Evolutionary conservation across 2,329 filamentous ascomycete species (phyloP).

Genomic region (Furcasterigmium furcatum): DNA sequence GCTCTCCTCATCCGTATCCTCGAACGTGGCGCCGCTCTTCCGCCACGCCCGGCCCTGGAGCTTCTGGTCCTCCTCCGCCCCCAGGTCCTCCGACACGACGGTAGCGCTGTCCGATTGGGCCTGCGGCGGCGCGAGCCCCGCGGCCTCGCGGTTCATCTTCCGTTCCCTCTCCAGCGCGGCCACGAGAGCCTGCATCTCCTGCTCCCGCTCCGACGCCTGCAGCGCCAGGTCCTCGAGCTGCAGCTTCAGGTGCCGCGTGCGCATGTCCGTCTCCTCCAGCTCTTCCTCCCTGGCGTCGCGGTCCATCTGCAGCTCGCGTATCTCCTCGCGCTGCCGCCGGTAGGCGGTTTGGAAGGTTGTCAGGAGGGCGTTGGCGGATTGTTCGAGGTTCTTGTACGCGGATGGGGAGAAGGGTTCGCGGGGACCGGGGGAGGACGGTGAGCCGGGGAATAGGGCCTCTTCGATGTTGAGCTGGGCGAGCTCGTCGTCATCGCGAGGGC

Average conservation of each 20-base stretch:
- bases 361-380: slow-evolving; percentile 53
- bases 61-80: slow-evolving; percentile 46
- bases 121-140: slow-evolving; percentile 18
- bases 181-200: slow-evolving; percentile 44
- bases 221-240: slow-evolving; percentile 59
- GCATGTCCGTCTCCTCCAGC: slow-evolving; percentile 48
- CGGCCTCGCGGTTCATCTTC: slow-evolving; percentile 33
- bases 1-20: slow-evolving; percentile 51
- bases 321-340: slow-evolving; percentile 45
- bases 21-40: slow-evolving; percentile 26
- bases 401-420: slow-evolving; percentile 54
- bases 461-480: slow-evolving; percentile 54
- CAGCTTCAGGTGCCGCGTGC: slow-evolving; percentile 50
- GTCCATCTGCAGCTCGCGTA: slow-evolving; percentile 50
- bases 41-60: slow-evolving; percentile 38
- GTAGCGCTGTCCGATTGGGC: slow-evolving; percentile 36
- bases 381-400: slow-evolving; percentile 59
- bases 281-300: slow-evolving; percentile 52
- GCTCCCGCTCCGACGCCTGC: slow-evolving; percentile 51
- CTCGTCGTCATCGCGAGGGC: slow-evolving; percentile 40
- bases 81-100: slow-evolving; percentile 46
- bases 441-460: slow-evolving; percentile 46
- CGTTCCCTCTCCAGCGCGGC: slow-evolving; percentile 51
- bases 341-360: slow-evolving; percentile 57
- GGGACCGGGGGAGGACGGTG: slow-evolving; percentile 30